Evolutionary conservation across 2,329 filamentous ascomycete species (phyloP).

Genomic region (Aspergillus transmontanensis): DNA sequence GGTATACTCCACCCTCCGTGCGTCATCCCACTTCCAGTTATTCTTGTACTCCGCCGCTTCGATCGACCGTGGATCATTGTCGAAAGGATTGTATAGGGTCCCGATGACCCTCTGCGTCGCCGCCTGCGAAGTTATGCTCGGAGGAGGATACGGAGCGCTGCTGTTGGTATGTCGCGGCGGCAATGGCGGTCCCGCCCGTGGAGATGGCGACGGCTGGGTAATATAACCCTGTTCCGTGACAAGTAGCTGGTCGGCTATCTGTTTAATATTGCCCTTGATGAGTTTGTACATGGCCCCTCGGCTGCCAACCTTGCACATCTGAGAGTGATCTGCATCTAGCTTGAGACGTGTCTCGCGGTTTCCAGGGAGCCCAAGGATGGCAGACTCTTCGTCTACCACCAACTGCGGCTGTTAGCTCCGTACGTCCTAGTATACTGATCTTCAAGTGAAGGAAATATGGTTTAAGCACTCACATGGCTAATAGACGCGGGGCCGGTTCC

Average conservation of each 20-base stretch:
- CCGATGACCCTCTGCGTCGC: conserved; percentile 20
- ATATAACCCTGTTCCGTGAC: conserved; percentile 34
- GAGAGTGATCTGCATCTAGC: conserved; percentile 38
- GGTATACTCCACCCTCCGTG: conserved; percentile 30
- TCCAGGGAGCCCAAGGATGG: conserved; percentile 35
- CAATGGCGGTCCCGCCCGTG: conserved; percentile 26
- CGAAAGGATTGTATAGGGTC: conserved; percentile 20
- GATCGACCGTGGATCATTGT: conserved; percentile 32
- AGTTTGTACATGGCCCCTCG: conserved; percentile 34
- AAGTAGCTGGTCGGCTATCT: conserved; percentile 34
- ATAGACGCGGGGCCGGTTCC: conserved; percentile 33
- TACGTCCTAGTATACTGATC: too few species aligned
- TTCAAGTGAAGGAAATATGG: rapidly evolving
- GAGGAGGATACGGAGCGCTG: conserved; percentile 27
- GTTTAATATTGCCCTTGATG: conserved; percentile 37
- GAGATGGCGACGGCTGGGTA: conserved; percentile 22
- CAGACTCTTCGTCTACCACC: conserved; percentile 40
- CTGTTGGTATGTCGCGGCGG: conserved; percentile 34
- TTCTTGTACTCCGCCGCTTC: conserved; percentile 32
- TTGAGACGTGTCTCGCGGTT: conserved; percentile 39
- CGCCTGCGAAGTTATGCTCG: conserved; percentile 14
- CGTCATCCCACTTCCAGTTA: conserved; percentile 31
- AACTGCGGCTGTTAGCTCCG: conserved; percentile 25
- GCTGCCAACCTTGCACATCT: conserved; percentile 37
- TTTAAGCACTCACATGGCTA: conserved; percentile 30